phyloP scores from a whole-genome alignment of 306 rosid species.

The Vigna nakashimae region DNA sequence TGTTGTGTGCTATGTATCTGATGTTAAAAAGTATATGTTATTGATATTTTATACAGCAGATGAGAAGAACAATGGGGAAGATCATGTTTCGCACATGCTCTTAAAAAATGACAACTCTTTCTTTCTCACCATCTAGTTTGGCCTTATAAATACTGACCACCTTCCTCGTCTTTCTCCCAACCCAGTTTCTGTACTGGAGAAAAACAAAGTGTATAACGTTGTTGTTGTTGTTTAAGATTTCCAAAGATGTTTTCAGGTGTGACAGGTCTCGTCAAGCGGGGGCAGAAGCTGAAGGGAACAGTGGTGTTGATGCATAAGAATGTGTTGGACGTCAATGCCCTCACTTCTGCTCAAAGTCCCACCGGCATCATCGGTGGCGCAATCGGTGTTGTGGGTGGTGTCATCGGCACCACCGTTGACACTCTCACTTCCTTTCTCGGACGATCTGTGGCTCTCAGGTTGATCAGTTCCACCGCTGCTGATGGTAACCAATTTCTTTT shows the following conservation, averaged over 20 bases:
- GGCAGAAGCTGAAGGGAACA: slow-evolving; percentile 43
- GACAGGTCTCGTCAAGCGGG: slow-evolving; percentile 17
- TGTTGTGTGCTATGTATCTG: too few species aligned
- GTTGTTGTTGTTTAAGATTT: background rate
- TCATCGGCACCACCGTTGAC: slow-evolving; percentile 24
- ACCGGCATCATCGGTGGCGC: slow-evolving; percentile 36
- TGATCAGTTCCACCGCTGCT: slow-evolving; percentile 44
- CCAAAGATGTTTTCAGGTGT: slow-evolving; percentile 49
- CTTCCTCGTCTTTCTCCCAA: background rate
- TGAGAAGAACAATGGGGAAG: background rate
- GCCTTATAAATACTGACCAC: slow-evolving; percentile 21
- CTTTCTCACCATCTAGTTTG: background rate
- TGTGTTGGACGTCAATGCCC: slow-evolving; percentile 38
- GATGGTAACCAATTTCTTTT: slow-evolving; percentile 31
- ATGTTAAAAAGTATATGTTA: too few species aligned
- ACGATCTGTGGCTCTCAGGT: slow-evolving; percentile 15
- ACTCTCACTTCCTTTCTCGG: slow-evolving; percentile 34
- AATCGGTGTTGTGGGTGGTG: background rate
- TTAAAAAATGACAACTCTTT: too few species aligned
- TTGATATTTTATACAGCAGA: too few species aligned
- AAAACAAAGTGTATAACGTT: background rate
- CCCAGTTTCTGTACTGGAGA: background rate
- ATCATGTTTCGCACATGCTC: background rate
- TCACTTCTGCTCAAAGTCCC: slow-evolving; percentile 20
- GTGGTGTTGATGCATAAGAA: slow-evolving; percentile 48